These are phyloP conservation scores for Aaosphaeria arxii DNA, from an alignment of 2,329 filamentous ascomycete genomes.

Conservation along the genomic window DNA sequence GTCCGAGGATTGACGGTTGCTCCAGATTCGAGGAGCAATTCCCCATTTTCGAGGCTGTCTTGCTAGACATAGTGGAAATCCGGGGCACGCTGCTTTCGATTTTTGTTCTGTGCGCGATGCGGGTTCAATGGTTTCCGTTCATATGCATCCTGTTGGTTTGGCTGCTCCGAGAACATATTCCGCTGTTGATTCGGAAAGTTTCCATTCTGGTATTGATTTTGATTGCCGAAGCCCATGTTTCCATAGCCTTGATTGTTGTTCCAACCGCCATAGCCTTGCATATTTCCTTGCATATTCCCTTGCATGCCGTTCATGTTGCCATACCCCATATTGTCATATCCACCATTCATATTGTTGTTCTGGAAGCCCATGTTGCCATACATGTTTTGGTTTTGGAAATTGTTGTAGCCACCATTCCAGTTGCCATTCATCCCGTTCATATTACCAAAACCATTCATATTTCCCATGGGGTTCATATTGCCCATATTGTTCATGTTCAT, in stretches of 20 bases:
- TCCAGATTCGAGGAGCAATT: too few species aligned
- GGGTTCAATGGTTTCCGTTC: slow-evolving; percentile 96
- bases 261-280: not conserved
- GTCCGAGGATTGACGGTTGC: too few species aligned
- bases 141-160: slow-evolving; percentile 80
- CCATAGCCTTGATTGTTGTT: slow-evolving; percentile 8
- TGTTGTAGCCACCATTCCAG: slow-evolving; percentile 5
- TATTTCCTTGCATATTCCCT: slow-evolving; percentile 4
- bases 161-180: slow-evolving; percentile 51
- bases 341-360: slow-evolving; percentile 9
- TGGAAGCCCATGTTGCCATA: slow-evolving; percentile 12
- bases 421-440: slow-evolving; percentile 7
- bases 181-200: slow-evolving; percentile 59
- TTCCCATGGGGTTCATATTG: slow-evolving; percentile 29
- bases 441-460: slow-evolving; percentile 28
- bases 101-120: slow-evolving; percentile 79
- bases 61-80: slow-evolving; percentile 75
- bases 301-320: slow-evolving; percentile 25
- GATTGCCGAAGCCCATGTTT: slow-evolving; percentile 6
- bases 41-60: too few species aligned
- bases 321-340: slow-evolving; percentile 6
- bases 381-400: slow-evolving; percentile 7
- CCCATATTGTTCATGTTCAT: slow-evolving; percentile 32
- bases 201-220: slow-evolving; percentile 25
- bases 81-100: slow-evolving; percentile 76